Conservation (phyloP, 768 basidiomycete species). For the Pisolithus tinctorius region DNA sequence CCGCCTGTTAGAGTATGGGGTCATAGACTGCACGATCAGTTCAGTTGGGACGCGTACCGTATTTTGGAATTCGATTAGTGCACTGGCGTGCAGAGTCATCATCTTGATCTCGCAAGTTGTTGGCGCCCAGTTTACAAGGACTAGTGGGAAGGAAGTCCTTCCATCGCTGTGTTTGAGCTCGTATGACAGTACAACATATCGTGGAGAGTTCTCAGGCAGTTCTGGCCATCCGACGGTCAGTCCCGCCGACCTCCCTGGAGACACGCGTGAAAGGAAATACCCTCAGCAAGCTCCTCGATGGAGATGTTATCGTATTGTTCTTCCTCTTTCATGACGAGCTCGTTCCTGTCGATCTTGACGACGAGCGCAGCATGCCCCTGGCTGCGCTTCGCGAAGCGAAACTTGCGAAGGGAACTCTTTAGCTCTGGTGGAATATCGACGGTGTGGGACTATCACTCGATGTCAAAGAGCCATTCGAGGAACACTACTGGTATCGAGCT, state of each 20-base stretch:
- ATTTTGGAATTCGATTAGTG: slow-evolving; percentile 70
- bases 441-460: slow-evolving; percentile 33
- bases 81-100: slow-evolving; percentile 79
- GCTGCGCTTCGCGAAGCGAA: slow-evolving; percentile 63
- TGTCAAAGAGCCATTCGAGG: neutral
- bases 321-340: slow-evolving; percentile 76
- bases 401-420: slow-evolving; percentile 77
- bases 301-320: slow-evolving; percentile 71
- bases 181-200: slow-evolving; percentile 81
- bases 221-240: slow-evolving; percentile 38
- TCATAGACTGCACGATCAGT: neutral
- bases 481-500: neutral
- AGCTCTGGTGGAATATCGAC: slow-evolving; percentile 82
- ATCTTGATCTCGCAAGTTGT: slow-evolving; percentile 67
- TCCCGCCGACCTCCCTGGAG: too few relatives aligned
- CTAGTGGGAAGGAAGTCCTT: slow-evolving; percentile 76
- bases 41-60: slow-evolving; percentile 42
- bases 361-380: slow-evolving; percentile 70
- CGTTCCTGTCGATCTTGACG: slow-evolving; percentile 85
- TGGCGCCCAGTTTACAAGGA: slow-evolving; percentile 87
- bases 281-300: slow-evolving; percentile 84
- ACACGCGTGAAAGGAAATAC: slow-evolving; percentile 30
- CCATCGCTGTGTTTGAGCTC: slow-evolving; percentile 77
- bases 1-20: slow-evolving; percentile 42
- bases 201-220: slow-evolving; percentile 79